Evolutionary conservation across 176 grass and related monocot species (phyloP).

Genomic region (Musa schizocarpa): DNA sequence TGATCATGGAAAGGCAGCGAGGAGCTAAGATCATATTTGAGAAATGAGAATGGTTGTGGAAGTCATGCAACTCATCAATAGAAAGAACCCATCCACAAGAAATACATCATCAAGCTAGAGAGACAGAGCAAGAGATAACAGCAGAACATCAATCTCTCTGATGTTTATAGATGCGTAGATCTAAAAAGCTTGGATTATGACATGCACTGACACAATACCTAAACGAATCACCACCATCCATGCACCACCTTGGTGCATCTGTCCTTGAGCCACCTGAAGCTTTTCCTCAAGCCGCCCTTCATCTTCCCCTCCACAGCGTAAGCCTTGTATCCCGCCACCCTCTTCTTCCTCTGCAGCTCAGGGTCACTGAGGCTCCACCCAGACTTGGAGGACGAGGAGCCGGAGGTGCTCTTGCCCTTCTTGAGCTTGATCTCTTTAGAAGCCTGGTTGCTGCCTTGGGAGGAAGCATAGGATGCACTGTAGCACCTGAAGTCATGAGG

Average conservation of each 20-base stretch:
- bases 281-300: conserved; percentile 47
- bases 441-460: conserved; percentile 13
- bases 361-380: conserved; percentile 41
- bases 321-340: conserved; percentile 66
- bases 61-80: too few relatives aligned
- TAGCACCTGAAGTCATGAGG: conserved; percentile 32
- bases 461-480: conserved; percentile 50
- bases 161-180: neutral
- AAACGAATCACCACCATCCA: conserved; percentile 28
- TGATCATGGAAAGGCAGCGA: too few relatives aligned
- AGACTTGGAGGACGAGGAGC: conserved; percentile 31
- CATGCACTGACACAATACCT: neutral
- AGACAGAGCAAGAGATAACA: too few relatives aligned
- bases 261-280: conserved; percentile 81
- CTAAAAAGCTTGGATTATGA: neutral
- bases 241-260: conserved; percentile 47
- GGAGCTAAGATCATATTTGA: too few relatives aligned
- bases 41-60: too few relatives aligned
- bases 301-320: conserved; percentile 72
- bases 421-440: conserved; percentile 11
- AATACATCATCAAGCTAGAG: too few relatives aligned
- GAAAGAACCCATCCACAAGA: too few relatives aligned
- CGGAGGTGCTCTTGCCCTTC: conserved; percentile 23
- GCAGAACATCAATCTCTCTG: too few relatives aligned
- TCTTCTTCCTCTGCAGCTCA: conserved; percentile 78